Evolutionary conservation across 345 rosid species (phyloP), one percentile per base, ranked within the genome.

Genomic region (Salix purpurea): DNA sequence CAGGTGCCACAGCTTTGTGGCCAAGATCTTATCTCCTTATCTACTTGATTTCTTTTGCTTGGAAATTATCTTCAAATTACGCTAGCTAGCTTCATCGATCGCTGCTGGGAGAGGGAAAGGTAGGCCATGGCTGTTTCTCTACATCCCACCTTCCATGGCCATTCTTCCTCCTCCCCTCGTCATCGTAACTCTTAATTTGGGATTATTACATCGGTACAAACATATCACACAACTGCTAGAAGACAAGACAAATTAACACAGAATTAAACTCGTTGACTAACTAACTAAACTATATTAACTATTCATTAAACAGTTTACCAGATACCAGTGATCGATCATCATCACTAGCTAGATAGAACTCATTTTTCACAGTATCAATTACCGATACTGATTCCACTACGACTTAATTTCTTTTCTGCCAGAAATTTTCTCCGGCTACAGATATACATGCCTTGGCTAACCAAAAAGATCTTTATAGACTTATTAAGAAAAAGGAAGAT

Each of bases 1-100:
- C 74, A 64, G 42, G 50, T 66, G 60, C 65, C 76, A 68, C 44
- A 44, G 66, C 70, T 71, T 36, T 65, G 67, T 69, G 72, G 65
- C 73, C 74, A 69, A 42, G 26, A 30, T 21, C 48, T 62, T 81
- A 78, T 82, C 84, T 72, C 72, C 85, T 83, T 76, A 81, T 73
- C 84, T 76, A 19, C 73, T 62, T 40, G 44, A 40, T 10, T 65
- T n/a, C 19, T 48, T 80, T 70, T 37, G 48, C 56, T 68, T 74
- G 52, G 40, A 40, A 40, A 32, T 32, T 4, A 32, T 42, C 76
- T 24, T 44, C 36, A 18, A 46, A 46, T 11, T 24, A 28, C 30
- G 18, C 32, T 46, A 18, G 18, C 21, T 46, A 18, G 19, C 39
- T 9, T 30, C 28, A 28, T 70, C 21, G 4, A 28, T 70, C 11